Evolutionary conservation across 2,329 filamentous ascomycete species (phyloP), one percentile per base, ranked within the genome.

Genomic region (Fusarium beomiforme): DNA sequence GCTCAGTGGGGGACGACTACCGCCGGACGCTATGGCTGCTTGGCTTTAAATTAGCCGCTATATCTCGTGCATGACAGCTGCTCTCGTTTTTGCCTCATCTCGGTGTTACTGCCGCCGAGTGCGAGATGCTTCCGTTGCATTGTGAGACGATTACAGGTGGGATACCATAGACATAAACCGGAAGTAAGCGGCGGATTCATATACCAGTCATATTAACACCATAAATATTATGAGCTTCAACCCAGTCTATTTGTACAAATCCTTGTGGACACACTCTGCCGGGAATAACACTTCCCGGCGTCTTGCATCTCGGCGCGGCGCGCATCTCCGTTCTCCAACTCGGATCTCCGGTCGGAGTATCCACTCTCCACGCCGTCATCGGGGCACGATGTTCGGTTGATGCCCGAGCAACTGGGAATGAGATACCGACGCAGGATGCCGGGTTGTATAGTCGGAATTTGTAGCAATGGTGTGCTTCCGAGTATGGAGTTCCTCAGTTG

Each of bases 321-420:
- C 72, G 72, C 72, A 76, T 75, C 62, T 76, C 74, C 74, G 74
- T 69, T 63, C 50, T 64, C 65, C 69, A 64, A 68, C 71, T 76
- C 74, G 74, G 74, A 76, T 66, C 70, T 76, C 74, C 74, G 74
- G 70, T 62, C 50, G 34, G 26, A 43, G 59, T 64, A 62, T 68
- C 74, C 67, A 70, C 73, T 59, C 62, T 67, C 72, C 72, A 60
- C 72, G 74, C 74, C 74, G 74, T 72, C 65, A 76, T 76, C 74
- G 73, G 74, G 70, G 74, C 43, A 61, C 23, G 50, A 26, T 36
- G 64, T 66, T 57, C 59, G 49, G 43, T 67, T 59, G 24, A 60
- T 57, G 41, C 36, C 66, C 60, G 43, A 73, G 59, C 61, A 47
- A 62, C 53, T n/a, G 31, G 59, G 51, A 39, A 72, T 42, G 61